A percentile compares a stretch with the other conserved stretches of the same genome.
These are phyloP conservation scores for Apophysomyces trapeziformis DNA, from an alignment of 371 early-diverging fungal species.

Conservation along the genomic window DNA sequence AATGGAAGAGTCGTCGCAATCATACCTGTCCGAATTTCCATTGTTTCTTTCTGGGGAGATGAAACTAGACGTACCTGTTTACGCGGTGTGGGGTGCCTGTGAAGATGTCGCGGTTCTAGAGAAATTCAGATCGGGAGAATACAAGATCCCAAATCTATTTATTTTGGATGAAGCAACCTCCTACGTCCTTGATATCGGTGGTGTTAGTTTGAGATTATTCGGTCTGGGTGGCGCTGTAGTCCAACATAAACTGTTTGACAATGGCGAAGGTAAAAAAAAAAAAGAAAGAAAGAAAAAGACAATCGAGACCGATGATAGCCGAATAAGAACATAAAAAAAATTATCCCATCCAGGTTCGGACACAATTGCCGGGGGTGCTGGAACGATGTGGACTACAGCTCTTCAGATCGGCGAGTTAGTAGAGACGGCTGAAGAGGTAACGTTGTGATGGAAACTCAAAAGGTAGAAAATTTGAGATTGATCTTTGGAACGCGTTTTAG, in stretches of 20 bases:
- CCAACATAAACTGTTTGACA: slow-evolving; percentile 71
- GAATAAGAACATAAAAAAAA: not conserved
- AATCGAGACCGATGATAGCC: too few relatives aligned
- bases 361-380: slow-evolving; percentile 71
- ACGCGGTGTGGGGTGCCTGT: slow-evolving; percentile 72
- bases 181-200: slow-evolving; percentile 61
- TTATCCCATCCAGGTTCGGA: slow-evolving; percentile 43
- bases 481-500: slow-evolving; percentile 13
- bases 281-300: not conserved
- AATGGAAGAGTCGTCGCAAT: slow-evolving; percentile 49
- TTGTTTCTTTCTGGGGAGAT: slow-evolving; percentile 51
- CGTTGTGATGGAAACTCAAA: not conserved
- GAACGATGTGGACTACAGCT: slow-evolving; percentile 74
- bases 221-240: slow-evolving; percentile 72
- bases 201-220: slow-evolving; percentile 64
- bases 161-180: slow-evolving; percentile 65
- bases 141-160: slow-evolving; percentile 56
- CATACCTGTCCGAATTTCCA: slow-evolving; percentile 63
- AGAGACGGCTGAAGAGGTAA: slow-evolving; percentile 60
- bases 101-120: slow-evolving; percentile 71
- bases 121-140: slow-evolving; percentile 57
- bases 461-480: not conserved
- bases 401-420: slow-evolving; percentile 71
- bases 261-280: slow-evolving; percentile 61
- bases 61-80: slow-evolving; percentile 62